Percentiles rank a stretch among this genome's conserved stretches.
These are phyloP conservation scores for Arthrobotrys conoides DNA, from an alignment of 2,329 filamentous ascomycete species.

Conservation along the genomic window DNA sequence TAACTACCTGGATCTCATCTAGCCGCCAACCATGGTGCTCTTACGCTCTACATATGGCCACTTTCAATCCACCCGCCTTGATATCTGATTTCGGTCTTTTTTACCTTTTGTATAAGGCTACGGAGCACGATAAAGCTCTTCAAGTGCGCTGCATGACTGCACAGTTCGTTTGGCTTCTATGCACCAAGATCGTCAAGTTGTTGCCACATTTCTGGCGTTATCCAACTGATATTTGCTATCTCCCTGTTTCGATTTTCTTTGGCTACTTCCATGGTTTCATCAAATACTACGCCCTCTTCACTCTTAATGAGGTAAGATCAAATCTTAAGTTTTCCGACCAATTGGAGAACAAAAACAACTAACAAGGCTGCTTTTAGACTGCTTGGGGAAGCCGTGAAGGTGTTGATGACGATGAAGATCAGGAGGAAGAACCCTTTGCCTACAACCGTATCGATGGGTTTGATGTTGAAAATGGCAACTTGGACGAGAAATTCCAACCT, in stretches of 20 bases:
- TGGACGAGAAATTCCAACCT: conserved; percentile 47
- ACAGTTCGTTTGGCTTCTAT: conserved; percentile 82
- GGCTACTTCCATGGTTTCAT: conserved; percentile 94
- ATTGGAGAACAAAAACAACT: conserved; percentile 10
- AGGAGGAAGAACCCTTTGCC: conserved; percentile 55
- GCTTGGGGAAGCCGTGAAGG: conserved; percentile 96
- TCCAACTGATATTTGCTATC: conserved; percentile 82
- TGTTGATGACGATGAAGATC: conserved; percentile 84
- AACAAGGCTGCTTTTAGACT: conserved; percentile 73
- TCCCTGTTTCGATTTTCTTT: conserved; percentile 89
- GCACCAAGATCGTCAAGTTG: conserved; percentile 92
- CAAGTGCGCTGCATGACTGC: conserved; percentile 74
- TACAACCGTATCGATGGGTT: conserved; percentile 55
- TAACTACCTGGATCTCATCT: conserved; percentile 60
- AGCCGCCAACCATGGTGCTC: conserved; percentile 94
- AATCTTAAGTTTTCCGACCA: conserved; percentile 20
- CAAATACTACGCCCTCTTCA: conserved; percentile 88
- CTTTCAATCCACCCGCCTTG: conserved; percentile 89
- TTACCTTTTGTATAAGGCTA: conserved; percentile 78
- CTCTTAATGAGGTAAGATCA: conserved; percentile 82
- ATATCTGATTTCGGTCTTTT: conserved; percentile 81
- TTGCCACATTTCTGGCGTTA: conserved; percentile 87
- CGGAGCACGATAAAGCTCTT: conserved; percentile 73
- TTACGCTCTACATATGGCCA: conserved; percentile 92
- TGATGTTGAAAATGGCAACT: conserved; percentile 51